Percentiles rank a stretch among this genome's conserved stretches.
These are phyloP conservation scores for Sugiyamaella smithiae DNA, from an alignment of 805 yeast genomes.

Conservation along the genomic window DNA sequence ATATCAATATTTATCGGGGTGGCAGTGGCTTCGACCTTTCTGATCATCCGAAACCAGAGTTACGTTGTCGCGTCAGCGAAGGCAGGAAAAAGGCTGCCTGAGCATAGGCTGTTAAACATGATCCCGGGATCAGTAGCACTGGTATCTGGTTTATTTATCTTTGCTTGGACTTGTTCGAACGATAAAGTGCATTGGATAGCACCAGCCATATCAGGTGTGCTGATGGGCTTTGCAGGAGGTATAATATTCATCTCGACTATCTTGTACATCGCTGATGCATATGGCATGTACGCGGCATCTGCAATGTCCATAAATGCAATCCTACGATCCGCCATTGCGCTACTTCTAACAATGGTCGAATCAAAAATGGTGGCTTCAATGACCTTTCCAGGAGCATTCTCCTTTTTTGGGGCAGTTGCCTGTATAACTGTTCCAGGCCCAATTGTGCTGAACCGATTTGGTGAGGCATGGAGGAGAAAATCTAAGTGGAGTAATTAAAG, in stretches of 20 bases:
- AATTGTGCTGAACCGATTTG: constrained; percentile 12
- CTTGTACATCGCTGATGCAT: constrained; percentile 13
- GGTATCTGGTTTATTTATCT: constrained; percentile 18
- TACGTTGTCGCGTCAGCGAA: background rate
- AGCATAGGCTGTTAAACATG: constrained; percentile 8
- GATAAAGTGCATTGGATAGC: constrained; percentile 16
- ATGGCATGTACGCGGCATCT: constrained; percentile 14
- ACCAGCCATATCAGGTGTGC: constrained; percentile 7
- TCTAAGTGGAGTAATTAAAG: constrained; percentile 17
- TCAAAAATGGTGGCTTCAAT: constrained; percentile 9
- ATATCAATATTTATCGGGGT: constrained; percentile 12
- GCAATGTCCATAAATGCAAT: constrained; percentile 11
- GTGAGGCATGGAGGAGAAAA: constrained; percentile 10
- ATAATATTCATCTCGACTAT: constrained; percentile 12
- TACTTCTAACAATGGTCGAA: constrained; percentile 8
- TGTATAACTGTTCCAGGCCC: constrained; percentile 16
- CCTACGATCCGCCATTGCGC: constrained; percentile 10
- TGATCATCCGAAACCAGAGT: background rate
- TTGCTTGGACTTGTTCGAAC: constrained; percentile 20
- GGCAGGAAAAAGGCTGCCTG: constrained; percentile 7
- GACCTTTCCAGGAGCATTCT: constrained; percentile 16
- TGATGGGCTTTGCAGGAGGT: constrained; percentile 17
- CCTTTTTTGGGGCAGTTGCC: constrained; percentile 17
- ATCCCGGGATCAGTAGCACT: constrained; percentile 9
- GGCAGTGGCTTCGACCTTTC: background rate